Base-by-base conservation (phyloP, 1,284 basidiomycete genomes). In the Boletus semigastroideus region DNA sequence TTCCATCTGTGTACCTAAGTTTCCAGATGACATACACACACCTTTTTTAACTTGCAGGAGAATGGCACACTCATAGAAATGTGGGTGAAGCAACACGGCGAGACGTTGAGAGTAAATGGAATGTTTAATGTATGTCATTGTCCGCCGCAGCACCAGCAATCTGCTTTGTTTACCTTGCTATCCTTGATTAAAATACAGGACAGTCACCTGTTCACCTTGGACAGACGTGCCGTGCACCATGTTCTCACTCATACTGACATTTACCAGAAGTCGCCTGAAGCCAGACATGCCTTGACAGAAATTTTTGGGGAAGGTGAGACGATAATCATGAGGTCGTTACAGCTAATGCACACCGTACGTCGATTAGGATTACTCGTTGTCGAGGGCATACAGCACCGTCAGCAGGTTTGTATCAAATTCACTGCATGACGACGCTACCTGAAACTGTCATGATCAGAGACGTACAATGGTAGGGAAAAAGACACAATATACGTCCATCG, bases 41-140 rank as follows among this genome's bases (percentile, higher is more conserved):
- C 37, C 5, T 28, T 20, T n/a, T 25, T 25, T 25, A 25, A 25
- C 7, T 4, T 25, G 7, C 7, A 59, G 57, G 54, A 57, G 9
- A 17, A 33, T 20, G 27, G 19, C 4, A 10, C 2, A 13, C 16
- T 48, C 4, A 3, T 39, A 5, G 42, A 55, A 1, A 34, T 16
- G 55, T 88, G 85, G 85, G 58, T 74, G 0, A 56, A 71, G 22
- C 59, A 81, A 52, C 82, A 84, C 55, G 84, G 85, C 0, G 57
- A 59, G 3, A 80, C 77, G 1, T 60, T 84, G 42, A 74, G 65
- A 48, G 80, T 76, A 52, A 72, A 72, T 48, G 69, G 69, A 0
- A 58, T 80, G 3, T 28, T 51, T 0, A 41, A 16, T 13, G 45
- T 56, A 17, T 8, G 43, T 34, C 19, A 13, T 17, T 17, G 10